phyloP scores from a whole-genome alignment of 768 basidiomycete species.

The Fomitopsis pulvina region DNA sequence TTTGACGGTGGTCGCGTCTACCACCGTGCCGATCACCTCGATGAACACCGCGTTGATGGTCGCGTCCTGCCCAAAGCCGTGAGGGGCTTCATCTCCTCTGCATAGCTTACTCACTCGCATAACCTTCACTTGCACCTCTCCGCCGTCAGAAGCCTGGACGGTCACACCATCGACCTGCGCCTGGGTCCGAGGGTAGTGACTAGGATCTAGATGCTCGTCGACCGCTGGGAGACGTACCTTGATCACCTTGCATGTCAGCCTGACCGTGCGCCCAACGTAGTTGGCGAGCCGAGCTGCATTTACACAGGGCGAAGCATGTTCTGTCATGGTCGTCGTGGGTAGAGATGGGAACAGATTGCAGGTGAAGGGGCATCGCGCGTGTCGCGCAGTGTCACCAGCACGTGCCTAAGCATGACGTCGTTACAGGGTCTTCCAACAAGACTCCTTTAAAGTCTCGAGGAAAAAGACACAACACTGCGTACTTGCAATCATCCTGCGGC shows the following conservation, averaged over 20 bases:
- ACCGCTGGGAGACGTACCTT: neutral
- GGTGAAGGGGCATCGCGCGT: neutral
- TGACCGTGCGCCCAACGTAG: slow-evolving; percentile 12
- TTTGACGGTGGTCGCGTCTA: slow-evolving; percentile 14
- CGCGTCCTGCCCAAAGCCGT: slow-evolving; percentile 3
- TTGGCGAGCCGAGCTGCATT: slow-evolving; percentile 12
- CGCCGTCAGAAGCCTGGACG: slow-evolving; percentile 64
- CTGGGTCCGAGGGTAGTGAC: slow-evolving; percentile 1
- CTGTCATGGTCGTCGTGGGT: slow-evolving; percentile 7
- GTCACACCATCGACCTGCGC: slow-evolving; percentile 39
- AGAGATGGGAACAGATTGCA: neutral
- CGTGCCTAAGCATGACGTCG: too few species aligned
- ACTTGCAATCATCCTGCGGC: too few species aligned
- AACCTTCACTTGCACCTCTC: slow-evolving; percentile 46
- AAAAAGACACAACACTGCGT: too few species aligned
- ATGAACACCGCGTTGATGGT: slow-evolving; percentile 4
- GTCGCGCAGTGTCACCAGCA: slow-evolving; percentile 11
- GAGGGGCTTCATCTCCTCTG: too few species aligned
- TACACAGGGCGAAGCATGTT: slow-evolving; percentile 13
- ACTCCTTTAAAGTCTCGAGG: too few species aligned
- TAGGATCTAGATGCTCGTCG: neutral
- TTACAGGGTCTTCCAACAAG: too few species aligned
- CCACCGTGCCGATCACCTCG: slow-evolving; percentile 18
- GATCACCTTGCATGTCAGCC: slow-evolving; percentile 11
- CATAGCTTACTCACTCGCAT: slow-evolving; percentile 25